Evolutionary conservation across 2,329 filamentous ascomycete species (phyloP).

Genomic region (Ophiostoma ulmi): DNA sequence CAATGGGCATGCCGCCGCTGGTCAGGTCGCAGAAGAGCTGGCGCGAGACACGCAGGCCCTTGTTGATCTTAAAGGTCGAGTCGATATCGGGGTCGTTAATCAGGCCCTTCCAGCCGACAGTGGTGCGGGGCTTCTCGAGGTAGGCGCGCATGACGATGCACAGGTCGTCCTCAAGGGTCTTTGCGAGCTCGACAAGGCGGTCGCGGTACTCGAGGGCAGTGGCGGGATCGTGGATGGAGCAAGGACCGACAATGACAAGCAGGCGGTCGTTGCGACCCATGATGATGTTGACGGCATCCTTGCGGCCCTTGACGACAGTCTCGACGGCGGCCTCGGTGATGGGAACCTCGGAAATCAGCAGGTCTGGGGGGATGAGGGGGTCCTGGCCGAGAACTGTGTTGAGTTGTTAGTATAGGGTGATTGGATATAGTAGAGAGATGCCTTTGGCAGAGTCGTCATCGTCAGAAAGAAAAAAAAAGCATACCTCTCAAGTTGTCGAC

Average conservation of each 20-base stretch:
- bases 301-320: slow-evolving; percentile 67
- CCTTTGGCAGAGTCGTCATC: neutral
- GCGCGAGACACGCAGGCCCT: slow-evolving; percentile 85
- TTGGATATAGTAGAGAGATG: neutral
- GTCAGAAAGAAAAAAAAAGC: neutral
- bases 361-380: slow-evolving; percentile 80
- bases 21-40: slow-evolving; percentile 93
- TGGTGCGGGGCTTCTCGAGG: slow-evolving; percentile 97
- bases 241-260: slow-evolving; percentile 89
- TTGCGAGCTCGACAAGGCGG: slow-evolving; percentile 69
- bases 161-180: slow-evolving; percentile 76
- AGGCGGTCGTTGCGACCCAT: slow-evolving; percentile 78
- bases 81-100: slow-evolving; percentile 99
- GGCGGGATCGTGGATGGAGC: slow-evolving; percentile 91
- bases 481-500: slow-evolving; percentile 43
- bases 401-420: neutral
- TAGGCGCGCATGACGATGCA: slow-evolving; percentile 97
- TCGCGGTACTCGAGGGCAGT: slow-evolving; percentile 83
- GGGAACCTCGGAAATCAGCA: slow-evolving; percentile 82
- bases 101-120: slow-evolving; percentile 97
- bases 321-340: slow-evolving; percentile 57
- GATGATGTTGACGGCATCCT: slow-evolving; percentile 66
- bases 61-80: slow-evolving; percentile 97
- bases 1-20: slow-evolving; percentile 82
- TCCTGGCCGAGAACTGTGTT: slow-evolving; percentile 84